Evolutionary conservation across 139 green algal species (phyloP).

Genomic region (Pleodorina starrii): DNA sequence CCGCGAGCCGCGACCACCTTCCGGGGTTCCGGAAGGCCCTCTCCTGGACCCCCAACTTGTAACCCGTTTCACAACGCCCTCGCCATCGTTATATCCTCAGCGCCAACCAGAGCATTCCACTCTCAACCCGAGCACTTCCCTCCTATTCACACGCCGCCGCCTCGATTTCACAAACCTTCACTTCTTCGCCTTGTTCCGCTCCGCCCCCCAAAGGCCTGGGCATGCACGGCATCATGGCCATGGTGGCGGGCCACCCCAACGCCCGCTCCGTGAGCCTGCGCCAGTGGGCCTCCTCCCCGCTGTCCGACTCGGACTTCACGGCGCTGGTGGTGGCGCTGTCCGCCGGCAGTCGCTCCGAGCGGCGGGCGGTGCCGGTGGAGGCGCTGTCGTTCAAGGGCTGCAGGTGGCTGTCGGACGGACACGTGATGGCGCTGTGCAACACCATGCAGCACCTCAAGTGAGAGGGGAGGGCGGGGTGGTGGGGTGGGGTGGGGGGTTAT

Average conservation of each 20-base stretch:
- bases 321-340: slow-evolving; percentile 43
- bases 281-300: slow-evolving; percentile 32
- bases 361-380: slow-evolving; percentile 51
- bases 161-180: too few species aligned
- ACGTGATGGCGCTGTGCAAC: slow-evolving; percentile 51
- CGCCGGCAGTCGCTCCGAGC: slow-evolving; percentile 21
- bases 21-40: too few species aligned
- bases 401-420: slow-evolving; percentile 42
- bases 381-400: slow-evolving; percentile 57
- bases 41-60: too few species aligned
- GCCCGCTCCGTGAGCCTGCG: slow-evolving; percentile 54
- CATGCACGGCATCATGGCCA: slow-evolving; percentile 54
- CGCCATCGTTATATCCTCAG: too few species aligned
- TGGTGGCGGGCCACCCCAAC: slow-evolving; percentile 60
- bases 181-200: background rate
- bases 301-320: slow-evolving; percentile 50
- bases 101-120: too few species aligned
- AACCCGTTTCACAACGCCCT: too few species aligned
- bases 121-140: too few species aligned
- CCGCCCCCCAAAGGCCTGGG: too few species aligned
- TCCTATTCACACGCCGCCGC: too few species aligned
- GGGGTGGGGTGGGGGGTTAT: too few species aligned
- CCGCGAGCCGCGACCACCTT: too few species aligned
- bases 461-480: too few species aligned
- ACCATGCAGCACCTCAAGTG: slow-evolving; percentile 63